Conservation (phyloP, 345 rosid genomes). For the Arabis alpina region DNA sequence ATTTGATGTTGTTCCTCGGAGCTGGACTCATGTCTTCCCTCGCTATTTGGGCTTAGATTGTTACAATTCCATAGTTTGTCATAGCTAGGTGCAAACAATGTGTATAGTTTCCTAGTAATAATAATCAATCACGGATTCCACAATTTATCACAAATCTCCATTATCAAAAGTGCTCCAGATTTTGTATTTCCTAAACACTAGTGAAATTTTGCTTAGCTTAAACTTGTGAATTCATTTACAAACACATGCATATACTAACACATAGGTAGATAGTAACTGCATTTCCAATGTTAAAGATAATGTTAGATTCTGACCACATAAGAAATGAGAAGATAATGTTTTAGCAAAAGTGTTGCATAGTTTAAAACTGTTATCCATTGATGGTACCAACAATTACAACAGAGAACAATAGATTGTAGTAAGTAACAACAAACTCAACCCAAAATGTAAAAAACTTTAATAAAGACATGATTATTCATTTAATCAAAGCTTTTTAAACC, state of each 20-base stretch:
- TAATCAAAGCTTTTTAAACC: slow-evolving; percentile 35
- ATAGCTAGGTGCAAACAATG: background rate
- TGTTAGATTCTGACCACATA: background rate
- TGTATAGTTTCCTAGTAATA: slow-evolving; percentile 20
- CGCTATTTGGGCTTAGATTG: slow-evolving; percentile 77
- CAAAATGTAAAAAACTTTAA: slow-evolving; percentile 16
- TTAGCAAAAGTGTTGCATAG: too few relatives aligned
- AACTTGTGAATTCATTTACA: too few relatives aligned
- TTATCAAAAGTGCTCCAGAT: too few relatives aligned
- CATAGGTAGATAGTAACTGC: background rate
- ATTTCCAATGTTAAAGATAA: background rate
- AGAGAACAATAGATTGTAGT: slow-evolving; percentile 25
- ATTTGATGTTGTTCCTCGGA: slow-evolving; percentile 76
- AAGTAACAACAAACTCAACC: slow-evolving; percentile 37
- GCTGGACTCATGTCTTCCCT: slow-evolving; percentile 85
- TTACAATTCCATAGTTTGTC: slow-evolving; percentile 1
- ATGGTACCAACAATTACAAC: slow-evolving; percentile 34
- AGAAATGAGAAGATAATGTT: background rate
- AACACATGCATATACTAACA: background rate
- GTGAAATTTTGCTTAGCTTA: too few relatives aligned
- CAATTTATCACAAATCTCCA: background rate
- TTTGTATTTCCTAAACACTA: too few relatives aligned
- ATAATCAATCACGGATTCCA: slow-evolving; percentile 1
- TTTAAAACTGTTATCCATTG: slow-evolving; percentile 31
- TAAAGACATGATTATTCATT: slow-evolving; percentile 9